Evolutionary conservation across 2,329 filamentous ascomycete genomes (phyloP).

Genomic region (Paraphaeosphaeria minitans): DNA sequence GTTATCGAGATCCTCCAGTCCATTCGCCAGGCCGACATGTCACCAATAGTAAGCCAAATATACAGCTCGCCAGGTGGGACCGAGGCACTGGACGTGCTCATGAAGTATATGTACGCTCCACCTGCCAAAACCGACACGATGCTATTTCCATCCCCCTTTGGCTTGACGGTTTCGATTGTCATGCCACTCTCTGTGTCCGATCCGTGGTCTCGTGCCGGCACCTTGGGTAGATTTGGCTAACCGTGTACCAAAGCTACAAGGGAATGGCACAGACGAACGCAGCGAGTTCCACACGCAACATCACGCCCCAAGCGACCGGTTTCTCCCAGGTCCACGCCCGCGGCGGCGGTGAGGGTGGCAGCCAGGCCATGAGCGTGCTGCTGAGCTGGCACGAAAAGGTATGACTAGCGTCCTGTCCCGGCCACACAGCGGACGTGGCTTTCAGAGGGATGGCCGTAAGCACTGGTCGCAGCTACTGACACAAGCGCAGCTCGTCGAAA

Average conservation of each 20-base stretch:
- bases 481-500: slow-evolving; percentile 72
- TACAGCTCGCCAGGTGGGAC: slow-evolving; percentile 78
- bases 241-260: slow-evolving; percentile 70
- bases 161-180: slow-evolving; percentile 8
- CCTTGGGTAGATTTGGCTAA: slow-evolving; percentile 22
- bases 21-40: slow-evolving; percentile 96
- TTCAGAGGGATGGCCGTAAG: background rate
- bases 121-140: slow-evolving; percentile 8
- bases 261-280: slow-evolving; percentile 68
- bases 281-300: slow-evolving; percentile 43
- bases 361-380: slow-evolving; percentile 92
- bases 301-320: slow-evolving; percentile 79
- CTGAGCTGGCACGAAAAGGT: slow-evolving; percentile 97
- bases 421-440: background rate
- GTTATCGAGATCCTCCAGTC: slow-evolving; percentile 93
- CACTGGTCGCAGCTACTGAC: slow-evolving; percentile 20
- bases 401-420: slow-evolving; percentile 17
- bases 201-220: background rate
- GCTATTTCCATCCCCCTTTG: slow-evolving; percentile 19
- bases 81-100: slow-evolving; percentile 87
- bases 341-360: slow-evolving; percentile 70
- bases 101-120: slow-evolving; percentile 88
- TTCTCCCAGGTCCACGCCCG: slow-evolving; percentile 78
- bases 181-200: slow-evolving; percentile 17
- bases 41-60: slow-evolving; percentile 80